Conservation (phyloP, 768 basidiomycete species). For the Boletales sp. region DNA sequence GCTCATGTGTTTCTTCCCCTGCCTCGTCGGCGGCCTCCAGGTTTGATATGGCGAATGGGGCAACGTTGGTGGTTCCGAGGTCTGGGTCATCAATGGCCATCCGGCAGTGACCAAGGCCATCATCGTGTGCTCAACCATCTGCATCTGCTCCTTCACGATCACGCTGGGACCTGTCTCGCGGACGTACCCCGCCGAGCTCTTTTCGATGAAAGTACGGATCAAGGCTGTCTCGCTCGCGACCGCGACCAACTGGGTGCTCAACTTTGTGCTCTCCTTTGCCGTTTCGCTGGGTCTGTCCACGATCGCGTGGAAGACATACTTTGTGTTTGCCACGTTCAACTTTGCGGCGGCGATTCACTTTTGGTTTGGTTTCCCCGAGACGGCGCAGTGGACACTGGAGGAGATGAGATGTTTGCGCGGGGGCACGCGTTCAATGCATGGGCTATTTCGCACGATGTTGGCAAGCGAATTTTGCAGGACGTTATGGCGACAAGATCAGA, state of each 20-base stretch:
- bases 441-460: constrained; percentile 59
- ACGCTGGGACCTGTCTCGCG: constrained; percentile 77
- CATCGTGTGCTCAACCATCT: constrained; percentile 76
- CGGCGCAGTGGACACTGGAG: constrained; percentile 67
- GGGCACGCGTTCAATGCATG: constrained; percentile 71
- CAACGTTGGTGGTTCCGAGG: constrained; percentile 34
- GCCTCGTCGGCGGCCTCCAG: constrained; percentile 74
- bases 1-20: constrained; percentile 74
- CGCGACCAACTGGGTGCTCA: constrained; percentile 60
- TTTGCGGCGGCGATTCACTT: constrained; percentile 68
- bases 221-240: constrained; percentile 49
- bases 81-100: constrained; percentile 63
- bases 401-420: constrained; percentile 74
- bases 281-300: constrained; percentile 65
- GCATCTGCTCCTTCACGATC: constrained; percentile 70
- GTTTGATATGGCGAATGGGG: constrained; percentile 66
- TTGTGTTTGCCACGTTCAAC: constrained; percentile 77
- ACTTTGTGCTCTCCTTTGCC: constrained; percentile 71
- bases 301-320: constrained; percentile 76
- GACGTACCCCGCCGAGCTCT: constrained; percentile 72
- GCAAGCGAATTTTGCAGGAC: constrained; percentile 57
- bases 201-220: constrained; percentile 64
- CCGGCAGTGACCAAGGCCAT: constrained; percentile 59
- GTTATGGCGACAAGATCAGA: constrained; percentile 31
- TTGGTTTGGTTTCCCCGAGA: constrained; percentile 80